These are phyloP conservation scores for Ilex asprella DNA, from an alignment of 257 asterid genomes.

Conservation along the genomic window DNA sequence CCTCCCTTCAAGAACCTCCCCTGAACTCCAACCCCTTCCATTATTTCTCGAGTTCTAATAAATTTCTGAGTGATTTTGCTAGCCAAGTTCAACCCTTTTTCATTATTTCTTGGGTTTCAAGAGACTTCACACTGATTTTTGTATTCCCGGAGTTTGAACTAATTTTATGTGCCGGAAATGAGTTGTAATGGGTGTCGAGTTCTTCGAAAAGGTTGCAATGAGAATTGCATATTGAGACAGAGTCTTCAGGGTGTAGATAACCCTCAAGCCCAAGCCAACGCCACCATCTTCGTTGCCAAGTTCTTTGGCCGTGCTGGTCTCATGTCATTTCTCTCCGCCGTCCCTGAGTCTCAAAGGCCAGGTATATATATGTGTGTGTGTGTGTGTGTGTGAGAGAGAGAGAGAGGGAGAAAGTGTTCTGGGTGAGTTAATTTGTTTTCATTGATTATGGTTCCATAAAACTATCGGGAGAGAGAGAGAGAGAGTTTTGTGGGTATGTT, in stretches of 20 bases:
- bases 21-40: neutral
- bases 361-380: slow-evolving; percentile 20
- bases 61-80: neutral
- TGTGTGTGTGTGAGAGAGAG: neutral
- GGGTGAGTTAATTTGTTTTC: too few relatives aligned
- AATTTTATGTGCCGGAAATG: slow-evolving; percentile 29
- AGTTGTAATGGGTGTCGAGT: slow-evolving; percentile 88
- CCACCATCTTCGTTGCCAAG: slow-evolving; percentile 79
- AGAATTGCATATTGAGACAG: slow-evolving; percentile 60
- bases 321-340: slow-evolving; percentile 73
- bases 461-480: too few relatives aligned
- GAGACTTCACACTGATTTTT: neutral
- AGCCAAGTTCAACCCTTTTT: neutral
- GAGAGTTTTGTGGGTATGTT: too few relatives aligned
- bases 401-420: too few relatives aligned
- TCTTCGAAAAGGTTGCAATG: slow-evolving; percentile 83
- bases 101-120: slow-evolving; percentile 5
- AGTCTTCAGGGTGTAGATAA: slow-evolving; percentile 44
- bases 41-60: neutral
- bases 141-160: neutral
- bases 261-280: slow-evolving; percentile 79
- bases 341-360: slow-evolving; percentile 61
- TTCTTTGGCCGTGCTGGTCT: slow-evolving; percentile 94
- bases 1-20: slow-evolving; percentile 7
- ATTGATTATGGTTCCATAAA: too few relatives aligned